A percentile compares a stretch with the other conserved stretches of the same genome.
phyloP scores from a whole-genome alignment of 2,329 filamentous ascomycete species.

The Fusarium chlamydosporum region DNA sequence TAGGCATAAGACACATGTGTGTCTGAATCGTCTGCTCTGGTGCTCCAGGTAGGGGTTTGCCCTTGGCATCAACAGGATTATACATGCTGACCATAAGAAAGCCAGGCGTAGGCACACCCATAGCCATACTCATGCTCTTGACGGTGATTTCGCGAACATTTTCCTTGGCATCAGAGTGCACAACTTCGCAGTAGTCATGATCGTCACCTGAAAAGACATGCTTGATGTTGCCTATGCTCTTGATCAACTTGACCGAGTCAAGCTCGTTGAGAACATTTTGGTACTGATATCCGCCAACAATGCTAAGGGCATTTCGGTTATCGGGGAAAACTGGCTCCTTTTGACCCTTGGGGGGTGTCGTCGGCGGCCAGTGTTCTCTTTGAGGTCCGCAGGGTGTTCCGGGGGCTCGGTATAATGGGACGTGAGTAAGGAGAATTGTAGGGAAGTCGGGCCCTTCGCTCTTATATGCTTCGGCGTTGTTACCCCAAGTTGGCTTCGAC shows the following conservation, averaged over 20 bases:
- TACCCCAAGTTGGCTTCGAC: slow-evolving; percentile 54
- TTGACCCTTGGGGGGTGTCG: slow-evolving; percentile 72
- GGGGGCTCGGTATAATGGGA: slow-evolving; percentile 85
- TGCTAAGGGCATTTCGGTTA: slow-evolving; percentile 81
- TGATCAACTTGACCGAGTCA: slow-evolving; percentile 81
- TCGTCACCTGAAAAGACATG: slow-evolving; percentile 97
- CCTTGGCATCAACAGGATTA: slow-evolving; percentile 83
- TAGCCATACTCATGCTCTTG: slow-evolving; percentile 95
- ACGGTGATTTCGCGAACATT: slow-evolving; percentile 88
- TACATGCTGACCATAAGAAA: slow-evolving; percentile 91
- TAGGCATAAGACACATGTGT: slow-evolving; percentile 90
- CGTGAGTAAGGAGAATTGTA: slow-evolving; percentile 89
- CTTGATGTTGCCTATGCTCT: slow-evolving; percentile 83
- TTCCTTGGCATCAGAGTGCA: slow-evolving; percentile 78
- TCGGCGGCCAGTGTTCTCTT: slow-evolving; percentile 85
- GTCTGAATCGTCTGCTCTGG: slow-evolving; percentile 79
- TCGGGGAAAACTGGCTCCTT: slow-evolving; percentile 69
- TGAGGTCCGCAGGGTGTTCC: slow-evolving; percentile 90
- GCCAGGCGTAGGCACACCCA: slow-evolving; percentile 90
- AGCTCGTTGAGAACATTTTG: slow-evolving; percentile 89
- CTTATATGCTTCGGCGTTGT: slow-evolving; percentile 56
- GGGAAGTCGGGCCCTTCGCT: slow-evolving; percentile 75
- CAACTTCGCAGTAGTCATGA: slow-evolving; percentile 95
- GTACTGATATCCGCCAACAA: slow-evolving; percentile 90
- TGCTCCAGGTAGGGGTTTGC: slow-evolving; percentile 61